Conservation (phyloP, 192 early-diverging fungal species). For the Polychytrium aggregatum region DNA sequence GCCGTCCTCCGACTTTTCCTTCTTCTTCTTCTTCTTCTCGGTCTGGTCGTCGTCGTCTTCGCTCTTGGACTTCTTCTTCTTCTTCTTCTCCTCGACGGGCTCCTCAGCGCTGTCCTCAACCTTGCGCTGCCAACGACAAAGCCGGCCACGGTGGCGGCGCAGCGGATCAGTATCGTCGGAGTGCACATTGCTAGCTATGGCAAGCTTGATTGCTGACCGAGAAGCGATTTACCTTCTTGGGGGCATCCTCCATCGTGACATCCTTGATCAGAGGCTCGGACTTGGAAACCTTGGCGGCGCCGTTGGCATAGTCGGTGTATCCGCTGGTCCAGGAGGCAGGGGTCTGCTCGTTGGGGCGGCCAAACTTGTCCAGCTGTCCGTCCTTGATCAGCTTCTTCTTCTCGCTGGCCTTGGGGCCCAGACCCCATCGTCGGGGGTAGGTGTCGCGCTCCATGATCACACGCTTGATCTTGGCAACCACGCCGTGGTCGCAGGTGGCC, state of each 20-base stretch:
- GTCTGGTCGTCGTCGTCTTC: conserved; percentile 13
- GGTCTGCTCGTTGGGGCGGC: conserved; percentile 75
- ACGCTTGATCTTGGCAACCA: conserved; percentile 99
- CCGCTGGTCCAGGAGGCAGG: conserved; percentile 73
- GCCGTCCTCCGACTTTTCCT: conserved; percentile 13
- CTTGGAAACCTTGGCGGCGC: conserved; percentile 6
- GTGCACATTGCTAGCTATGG: no score
- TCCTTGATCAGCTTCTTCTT: conserved; percentile 99
- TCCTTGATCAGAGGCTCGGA: conserved; percentile 24
- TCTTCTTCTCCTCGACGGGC: conserved; percentile 11
- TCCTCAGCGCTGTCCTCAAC: background rate
- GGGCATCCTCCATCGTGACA: conserved; percentile 1
- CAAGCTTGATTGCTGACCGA: no score
- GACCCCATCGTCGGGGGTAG: conserved; percentile 95
- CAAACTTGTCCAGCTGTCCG: conserved; percentile 96
- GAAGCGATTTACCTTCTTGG: background rate
- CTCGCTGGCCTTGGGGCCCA: conserved; percentile 88
- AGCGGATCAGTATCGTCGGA: background rate
- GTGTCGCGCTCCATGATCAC: conserved; percentile 99
- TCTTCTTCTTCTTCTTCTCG: conserved; percentile 27
- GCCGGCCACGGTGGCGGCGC: background rate
- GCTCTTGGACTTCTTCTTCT: conserved; percentile 26
- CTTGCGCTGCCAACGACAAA: background rate
- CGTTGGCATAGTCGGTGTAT: conserved; percentile 29
- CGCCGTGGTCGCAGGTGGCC: conserved; percentile 92